Conservation (phyloP, 2,329 filamentous ascomycete genomes). For the Hansfordia pulvinata region DNA sequence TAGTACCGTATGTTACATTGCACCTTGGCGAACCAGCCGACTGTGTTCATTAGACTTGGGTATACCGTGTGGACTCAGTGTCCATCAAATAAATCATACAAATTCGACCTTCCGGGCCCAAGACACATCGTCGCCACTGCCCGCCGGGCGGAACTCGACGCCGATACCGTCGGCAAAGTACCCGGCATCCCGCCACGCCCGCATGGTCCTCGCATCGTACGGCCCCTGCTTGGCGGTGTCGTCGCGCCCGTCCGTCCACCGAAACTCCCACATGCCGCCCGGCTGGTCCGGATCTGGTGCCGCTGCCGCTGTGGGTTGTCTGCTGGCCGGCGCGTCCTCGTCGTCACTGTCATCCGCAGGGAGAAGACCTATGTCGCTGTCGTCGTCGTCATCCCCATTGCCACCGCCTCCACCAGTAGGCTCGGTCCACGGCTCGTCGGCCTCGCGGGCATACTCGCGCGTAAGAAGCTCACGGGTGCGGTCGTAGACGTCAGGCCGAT, state of each 20-base stretch:
- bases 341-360: too few species aligned
- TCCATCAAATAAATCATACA: too few species aligned
- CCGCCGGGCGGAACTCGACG: slow-evolving; percentile 62
- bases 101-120: too few species aligned
- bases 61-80: too few species aligned
- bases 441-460: slow-evolving; percentile 71
- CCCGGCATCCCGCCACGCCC: slow-evolving; percentile 78
- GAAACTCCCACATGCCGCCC: slow-evolving; percentile 69
- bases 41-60: too few species aligned
- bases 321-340: slow-evolving; percentile 8
- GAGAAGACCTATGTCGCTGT: too few species aligned
- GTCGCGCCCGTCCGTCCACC: slow-evolving; percentile 82
- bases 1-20: too few species aligned
- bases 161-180: slow-evolving; percentile 86
- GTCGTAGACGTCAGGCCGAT: slow-evolving; percentile 85
- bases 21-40: too few species aligned
- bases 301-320: too few species aligned
- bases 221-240: slow-evolving; percentile 70
- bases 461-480: slow-evolving; percentile 72
- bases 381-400: slow-evolving; percentile 10
- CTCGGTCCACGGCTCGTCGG: slow-evolving; percentile 70
- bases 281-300: too few species aligned
- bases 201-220: slow-evolving; percentile 76
- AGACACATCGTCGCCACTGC: slow-evolving; percentile 35
- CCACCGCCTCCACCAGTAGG: slow-evolving; percentile 19